A percentile compares a stretch with the other conserved stretches of the same genome.
These are phyloP conservation scores for Phyllosticta citrichinensis DNA, from an alignment of 2,329 filamentous ascomycete genomes.

Conservation along the genomic window DNA sequence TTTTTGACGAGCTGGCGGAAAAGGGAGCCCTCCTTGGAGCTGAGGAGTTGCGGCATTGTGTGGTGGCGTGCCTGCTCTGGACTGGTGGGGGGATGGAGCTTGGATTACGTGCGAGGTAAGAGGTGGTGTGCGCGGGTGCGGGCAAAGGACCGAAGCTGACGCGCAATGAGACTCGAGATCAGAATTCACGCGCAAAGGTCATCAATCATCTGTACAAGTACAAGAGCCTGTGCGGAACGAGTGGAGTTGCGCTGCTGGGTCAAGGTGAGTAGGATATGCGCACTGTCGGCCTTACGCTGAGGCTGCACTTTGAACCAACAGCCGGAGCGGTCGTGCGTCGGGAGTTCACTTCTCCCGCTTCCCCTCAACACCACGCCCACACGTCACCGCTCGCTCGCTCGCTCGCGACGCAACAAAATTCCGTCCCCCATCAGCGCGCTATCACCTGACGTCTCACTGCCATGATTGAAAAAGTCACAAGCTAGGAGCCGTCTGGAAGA, in stretches of 20 bases:
- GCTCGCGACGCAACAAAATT: not conserved
- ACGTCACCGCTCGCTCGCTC: not conserved
- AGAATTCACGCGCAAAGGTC: not conserved
- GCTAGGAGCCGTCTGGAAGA: no score
- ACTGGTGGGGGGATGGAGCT: not conserved
- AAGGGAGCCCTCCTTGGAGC: conserved; percentile 83
- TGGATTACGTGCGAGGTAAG: not conserved
- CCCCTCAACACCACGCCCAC: not conserved
- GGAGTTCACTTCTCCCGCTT: not conserved
- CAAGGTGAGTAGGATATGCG: not conserved
- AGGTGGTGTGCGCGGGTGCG: not conserved
- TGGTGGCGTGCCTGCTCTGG: not conserved
- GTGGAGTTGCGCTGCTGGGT: not conserved
- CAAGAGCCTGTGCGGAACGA: not conserved
- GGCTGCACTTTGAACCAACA: not conserved
- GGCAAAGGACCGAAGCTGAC: not conserved
- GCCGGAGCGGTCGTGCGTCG: not conserved
- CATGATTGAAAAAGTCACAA: not conserved
- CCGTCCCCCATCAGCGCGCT: not conserved
- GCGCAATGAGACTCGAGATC: not conserved
- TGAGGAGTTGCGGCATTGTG: conserved; percentile 60
- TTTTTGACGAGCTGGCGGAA: conserved; percentile 91
- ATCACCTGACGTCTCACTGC: not conserved
- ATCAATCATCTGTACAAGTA: not conserved
- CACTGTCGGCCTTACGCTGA: not conserved